Evolutionary conservation across 495 filamentous ascomycete genomes (phyloP).

Genomic region (Rhizodiscina lignyota): DNA sequence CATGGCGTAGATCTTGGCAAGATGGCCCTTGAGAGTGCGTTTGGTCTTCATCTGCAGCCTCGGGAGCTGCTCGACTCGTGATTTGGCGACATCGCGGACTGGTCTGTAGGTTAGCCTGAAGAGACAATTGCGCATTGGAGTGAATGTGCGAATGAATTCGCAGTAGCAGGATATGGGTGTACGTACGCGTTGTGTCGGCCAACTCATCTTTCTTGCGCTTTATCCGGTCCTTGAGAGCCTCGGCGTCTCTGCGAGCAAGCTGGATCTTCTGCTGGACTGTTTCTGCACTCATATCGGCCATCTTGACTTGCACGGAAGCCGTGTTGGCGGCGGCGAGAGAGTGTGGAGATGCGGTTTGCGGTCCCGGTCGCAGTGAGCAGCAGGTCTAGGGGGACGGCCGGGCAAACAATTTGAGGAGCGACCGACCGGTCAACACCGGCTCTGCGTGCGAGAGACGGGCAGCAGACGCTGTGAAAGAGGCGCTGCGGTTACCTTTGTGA

Average conservation of each 20-base stretch:
- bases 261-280: slow-evolving; percentile 82
- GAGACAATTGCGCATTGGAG: too few species aligned
- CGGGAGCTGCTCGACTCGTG: slow-evolving; percentile 76
- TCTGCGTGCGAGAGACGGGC: too few species aligned
- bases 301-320: too few species aligned
- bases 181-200: slow-evolving; percentile 91
- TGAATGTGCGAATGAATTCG: background rate
- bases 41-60: slow-evolving; percentile 92
- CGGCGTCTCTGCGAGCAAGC: slow-evolving; percentile 90
- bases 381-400: too few species aligned
- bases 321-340: too few species aligned
- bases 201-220: slow-evolving; percentile 99
- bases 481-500: too few species aligned
- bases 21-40: slow-evolving; percentile 87
- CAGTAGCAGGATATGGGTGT: background rate
- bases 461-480: too few species aligned
- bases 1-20: slow-evolving; percentile 99
- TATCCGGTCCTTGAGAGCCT: slow-evolving; percentile 95
- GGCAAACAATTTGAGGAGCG: too few species aligned
- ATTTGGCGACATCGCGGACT: slow-evolving; percentile 85
- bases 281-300: slow-evolving; percentile 50
- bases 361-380: too few species aligned
- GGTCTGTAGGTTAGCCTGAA: too few species aligned
- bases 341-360: too few species aligned
- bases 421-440: too few species aligned